A percentile compares a stretch with the other conserved stretches of the same genome.
Evolutionary conservation across 1,284 basidiomycete species (phyloP).

Genomic region (Sanghuangporus weigelae): DNA sequence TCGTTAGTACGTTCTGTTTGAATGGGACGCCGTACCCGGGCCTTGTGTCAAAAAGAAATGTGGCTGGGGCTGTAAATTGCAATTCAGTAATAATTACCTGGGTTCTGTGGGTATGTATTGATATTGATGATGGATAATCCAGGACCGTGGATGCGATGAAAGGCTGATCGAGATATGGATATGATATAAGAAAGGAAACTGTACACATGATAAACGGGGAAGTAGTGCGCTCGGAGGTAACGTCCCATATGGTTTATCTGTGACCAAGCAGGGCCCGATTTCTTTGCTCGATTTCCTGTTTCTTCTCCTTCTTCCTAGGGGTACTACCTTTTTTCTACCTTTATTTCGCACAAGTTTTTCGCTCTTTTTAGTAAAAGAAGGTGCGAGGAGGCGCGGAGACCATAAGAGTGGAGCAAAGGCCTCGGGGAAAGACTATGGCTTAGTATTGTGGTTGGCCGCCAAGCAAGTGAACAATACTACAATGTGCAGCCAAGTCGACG

Average conservation of each 20-base stretch:
- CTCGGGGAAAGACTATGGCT: neutral
- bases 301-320: neutral
- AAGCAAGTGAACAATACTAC: neutral
- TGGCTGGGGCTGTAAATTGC: neutral
- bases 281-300: neutral
- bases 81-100: neutral
- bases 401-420: neutral
- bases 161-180: neutral
- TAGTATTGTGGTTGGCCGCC: neutral
- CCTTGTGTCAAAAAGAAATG: neutral
- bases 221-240: neutral
- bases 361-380: neutral
- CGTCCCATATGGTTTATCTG: neutral
- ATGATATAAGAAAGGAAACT: neutral
- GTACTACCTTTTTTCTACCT: neutral
- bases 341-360: neutral
- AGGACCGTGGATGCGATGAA: neutral
- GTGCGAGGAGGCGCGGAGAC: neutral
- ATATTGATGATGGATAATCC: constrained; percentile 4
- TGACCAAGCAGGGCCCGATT: neutral
- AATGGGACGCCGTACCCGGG: neutral
- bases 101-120: neutral
- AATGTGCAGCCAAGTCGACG: neutral
- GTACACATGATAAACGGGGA: neutral
- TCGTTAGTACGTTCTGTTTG: neutral